Base-by-base conservation (phyloP, 495 filamentous ascomycete species). In the Pseudevernia furfuracea region DNA sequence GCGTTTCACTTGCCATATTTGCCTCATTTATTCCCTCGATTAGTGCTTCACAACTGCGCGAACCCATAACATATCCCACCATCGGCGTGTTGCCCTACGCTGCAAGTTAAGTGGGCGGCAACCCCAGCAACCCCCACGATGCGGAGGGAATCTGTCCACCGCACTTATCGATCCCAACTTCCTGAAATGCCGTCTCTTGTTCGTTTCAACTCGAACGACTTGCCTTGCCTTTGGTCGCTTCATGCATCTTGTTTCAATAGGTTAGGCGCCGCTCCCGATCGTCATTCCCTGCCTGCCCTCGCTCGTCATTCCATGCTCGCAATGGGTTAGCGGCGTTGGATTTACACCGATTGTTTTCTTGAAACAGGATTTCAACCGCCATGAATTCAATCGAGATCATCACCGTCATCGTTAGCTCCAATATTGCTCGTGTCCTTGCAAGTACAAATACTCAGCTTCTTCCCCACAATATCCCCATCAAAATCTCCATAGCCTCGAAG, bases 191-290 rank as follows among this genome's bases (percentile, higher is more conserved):
- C 25, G 25, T 32, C 49, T 32, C 25, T 53, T 53, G 49, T 32
- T 12, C 49, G 11, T 30, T 52, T 28, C 46, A 10, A 52, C 28
- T 52, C 25, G 46, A 25, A 28, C 3, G 46, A 32, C 49, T 59
- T 59, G 36, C 56, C 38, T 59, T 59, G 30, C 34, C 56, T 59
- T 59, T 59, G 56, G 56, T 59, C 56, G 56, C 56, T 59, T 59
- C 56, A 59, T 59, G 56, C 56, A 59, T 37, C n/a, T 41, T 39
- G 56, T 59, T 37, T 59, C 56, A 59, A 38, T 59, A 37, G 56
- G 56, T 23, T 37, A 59, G 38, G 56, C 56, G 56, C 36, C 15
- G 56, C 36, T 59, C 15, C 25, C 56, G 56, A 59, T 59, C 21
- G 34, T 41, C 56, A 21, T 38, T 38, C 0, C 34, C 56, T 38